These are phyloP conservation scores for Pythium vanterpoolii DNA, from an alignment of 352 stramenopile species.

Conservation along the genomic window DNA sequence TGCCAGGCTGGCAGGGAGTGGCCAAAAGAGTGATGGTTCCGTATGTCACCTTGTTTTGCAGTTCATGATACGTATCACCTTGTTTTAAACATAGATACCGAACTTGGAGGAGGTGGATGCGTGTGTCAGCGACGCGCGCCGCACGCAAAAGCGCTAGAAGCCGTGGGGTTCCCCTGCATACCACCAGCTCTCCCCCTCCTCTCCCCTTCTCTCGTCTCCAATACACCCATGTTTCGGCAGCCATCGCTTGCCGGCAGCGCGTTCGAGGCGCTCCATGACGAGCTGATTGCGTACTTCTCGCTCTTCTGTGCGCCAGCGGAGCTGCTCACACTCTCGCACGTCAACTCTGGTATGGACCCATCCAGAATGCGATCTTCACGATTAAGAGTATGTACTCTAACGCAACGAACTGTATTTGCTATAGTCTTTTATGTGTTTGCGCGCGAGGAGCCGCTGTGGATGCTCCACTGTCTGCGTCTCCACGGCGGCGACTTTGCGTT, in stretches of 20 bases:
- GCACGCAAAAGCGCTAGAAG: no score
- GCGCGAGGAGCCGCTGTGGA: slow-evolving; percentile 81
- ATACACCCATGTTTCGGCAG: slow-evolving; percentile 57
- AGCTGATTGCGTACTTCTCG: slow-evolving; percentile 74
- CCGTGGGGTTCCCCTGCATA: background rate
- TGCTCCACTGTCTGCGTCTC: slow-evolving; percentile 69
- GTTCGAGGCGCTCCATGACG: slow-evolving; percentile 65
- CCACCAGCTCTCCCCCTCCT: background rate
- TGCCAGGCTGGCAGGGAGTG: no score
- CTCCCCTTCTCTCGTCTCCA: no score
- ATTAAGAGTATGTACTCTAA: background rate
- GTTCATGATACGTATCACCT: no score
- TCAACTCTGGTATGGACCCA: slow-evolving; percentile 57
- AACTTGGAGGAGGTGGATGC: no score
- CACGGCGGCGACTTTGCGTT: slow-evolving; percentile 71
- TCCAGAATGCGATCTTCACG: background rate
- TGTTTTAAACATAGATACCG: no score
- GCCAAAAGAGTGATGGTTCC: no score
- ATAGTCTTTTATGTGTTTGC: slow-evolving; percentile 79
- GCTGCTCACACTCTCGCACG: slow-evolving; percentile 55
- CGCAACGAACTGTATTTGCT: no score
- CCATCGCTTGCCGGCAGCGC: slow-evolving; percentile 51
- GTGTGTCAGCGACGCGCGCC: no score
- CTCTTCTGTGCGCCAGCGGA: slow-evolving; percentile 66
- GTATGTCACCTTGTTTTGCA: no score